These are phyloP conservation scores for Colletotrichum simmondsii DNA, from an alignment of 2,329 filamentous ascomycete genomes.

Conservation along the genomic window DNA sequence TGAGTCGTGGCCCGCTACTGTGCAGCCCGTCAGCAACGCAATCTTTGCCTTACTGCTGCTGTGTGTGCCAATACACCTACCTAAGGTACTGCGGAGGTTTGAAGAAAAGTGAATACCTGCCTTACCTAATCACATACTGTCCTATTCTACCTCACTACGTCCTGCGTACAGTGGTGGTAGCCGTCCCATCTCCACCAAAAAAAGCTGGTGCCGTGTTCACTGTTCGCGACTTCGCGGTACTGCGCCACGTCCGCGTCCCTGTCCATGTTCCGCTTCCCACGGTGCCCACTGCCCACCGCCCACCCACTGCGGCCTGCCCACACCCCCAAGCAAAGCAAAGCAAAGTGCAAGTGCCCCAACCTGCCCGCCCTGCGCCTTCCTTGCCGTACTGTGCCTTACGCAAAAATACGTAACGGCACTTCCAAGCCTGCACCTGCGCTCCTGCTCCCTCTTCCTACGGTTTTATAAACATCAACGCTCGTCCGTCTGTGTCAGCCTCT, in stretches of 20 bases:
- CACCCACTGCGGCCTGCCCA: too few relatives aligned
- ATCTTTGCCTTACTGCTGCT: not conserved
- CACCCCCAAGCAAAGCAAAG: too few relatives aligned
- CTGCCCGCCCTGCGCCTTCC: slow-evolving; percentile 28
- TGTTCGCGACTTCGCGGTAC: slow-evolving; percentile 6
- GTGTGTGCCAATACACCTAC: too few relatives aligned
- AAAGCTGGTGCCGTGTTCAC: not conserved
- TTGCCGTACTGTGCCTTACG: slow-evolving; percentile 10
- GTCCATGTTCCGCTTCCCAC: slow-evolving; percentile 22
- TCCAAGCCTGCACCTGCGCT: not conserved
- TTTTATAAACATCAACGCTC: slow-evolving; percentile 34
- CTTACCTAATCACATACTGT: not conserved
- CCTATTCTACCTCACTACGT: not conserved
- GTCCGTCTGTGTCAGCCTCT: slow-evolving; percentile 21
- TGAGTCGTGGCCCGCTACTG: slow-evolving; percentile 31
- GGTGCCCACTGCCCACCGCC: too few relatives aligned
- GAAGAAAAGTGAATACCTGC: not conserved
- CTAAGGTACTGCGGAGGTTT: too few relatives aligned
- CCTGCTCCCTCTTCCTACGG: slow-evolving; percentile 2
- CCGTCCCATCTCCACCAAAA: slow-evolving; percentile 31
- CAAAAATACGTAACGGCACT: slow-evolving; percentile 16
- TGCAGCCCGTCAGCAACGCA: slow-evolving; percentile 30
- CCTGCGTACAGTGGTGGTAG: slow-evolving; percentile 21
- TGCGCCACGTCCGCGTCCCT: slow-evolving; percentile 32
- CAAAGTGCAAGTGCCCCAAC: not conserved